These are phyloP conservation scores for Xylaria multiplex DNA, from an alignment of 2,329 filamentous ascomycete genomes.

Conservation along the genomic window DNA sequence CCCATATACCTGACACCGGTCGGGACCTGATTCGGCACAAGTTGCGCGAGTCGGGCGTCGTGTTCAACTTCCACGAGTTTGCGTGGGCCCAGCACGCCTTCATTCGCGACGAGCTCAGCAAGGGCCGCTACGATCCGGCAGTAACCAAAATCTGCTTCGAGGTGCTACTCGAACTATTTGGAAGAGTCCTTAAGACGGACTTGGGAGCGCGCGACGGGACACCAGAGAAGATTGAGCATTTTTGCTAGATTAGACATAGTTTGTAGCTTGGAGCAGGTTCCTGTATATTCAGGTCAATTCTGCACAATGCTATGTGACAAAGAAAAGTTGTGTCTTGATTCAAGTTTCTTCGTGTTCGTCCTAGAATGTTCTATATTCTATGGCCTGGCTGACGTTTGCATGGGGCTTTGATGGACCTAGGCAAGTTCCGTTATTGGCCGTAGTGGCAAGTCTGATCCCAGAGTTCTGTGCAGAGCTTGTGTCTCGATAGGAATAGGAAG, in stretches of 20 bases:
- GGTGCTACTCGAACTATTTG: constrained; percentile 87
- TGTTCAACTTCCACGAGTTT: constrained; percentile 86
- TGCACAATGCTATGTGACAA: constrained; percentile 2
- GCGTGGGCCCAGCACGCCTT: constrained; percentile 97
- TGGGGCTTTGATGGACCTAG: constrained; percentile 1
- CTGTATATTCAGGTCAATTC: not conserved
- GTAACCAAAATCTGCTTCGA: constrained; percentile 90
- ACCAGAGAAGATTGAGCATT: constrained; percentile 73
- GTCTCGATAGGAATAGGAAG: not conserved
- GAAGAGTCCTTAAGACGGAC: constrained; percentile 79
- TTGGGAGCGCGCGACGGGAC: constrained; percentile 74
- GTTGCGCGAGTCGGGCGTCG: constrained; percentile 77
- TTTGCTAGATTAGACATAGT: constrained; percentile 63
- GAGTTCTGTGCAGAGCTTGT: not conserved
- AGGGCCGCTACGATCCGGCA: constrained; percentile 92
- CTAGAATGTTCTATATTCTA: constrained; percentile 26
- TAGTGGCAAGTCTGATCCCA: constrained; percentile 15
- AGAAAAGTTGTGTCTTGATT: constrained; percentile 6
- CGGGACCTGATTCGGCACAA: constrained; percentile 85
- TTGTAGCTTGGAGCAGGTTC: constrained; percentile 13
- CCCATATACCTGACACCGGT: constrained; percentile 84
- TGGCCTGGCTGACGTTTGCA: constrained; percentile 16
- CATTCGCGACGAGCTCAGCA: constrained; percentile 90
- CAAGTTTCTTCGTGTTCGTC: not conserved
- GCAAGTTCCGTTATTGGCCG: constrained; percentile 4